These are phyloP conservation scores for Coemansia sp. DNA, from an alignment of 192 early-diverging fungal genomes.

Conservation along the genomic window DNA sequence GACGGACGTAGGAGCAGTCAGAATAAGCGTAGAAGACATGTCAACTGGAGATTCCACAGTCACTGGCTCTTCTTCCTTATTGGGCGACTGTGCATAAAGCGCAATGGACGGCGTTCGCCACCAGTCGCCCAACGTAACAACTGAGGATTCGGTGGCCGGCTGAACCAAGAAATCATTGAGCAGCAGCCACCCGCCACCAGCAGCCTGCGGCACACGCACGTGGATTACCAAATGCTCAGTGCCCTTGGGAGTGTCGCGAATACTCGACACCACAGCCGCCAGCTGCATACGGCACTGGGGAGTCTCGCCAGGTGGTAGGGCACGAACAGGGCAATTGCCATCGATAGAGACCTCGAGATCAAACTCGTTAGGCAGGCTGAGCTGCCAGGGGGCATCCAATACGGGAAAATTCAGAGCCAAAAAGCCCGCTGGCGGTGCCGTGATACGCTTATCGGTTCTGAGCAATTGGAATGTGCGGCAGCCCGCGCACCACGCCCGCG, in stretches of 20 bases:
- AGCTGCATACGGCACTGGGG: constrained; percentile 15
- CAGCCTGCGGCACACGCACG: constrained; percentile 21
- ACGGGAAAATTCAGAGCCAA: constrained; percentile 78
- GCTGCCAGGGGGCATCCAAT: not conserved
- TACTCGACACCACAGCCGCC: constrained; percentile 39
- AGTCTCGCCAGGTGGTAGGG: not conserved
- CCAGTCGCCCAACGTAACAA: constrained; percentile 25
- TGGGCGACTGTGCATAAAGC: constrained; percentile 14
- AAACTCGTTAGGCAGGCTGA: not conserved
- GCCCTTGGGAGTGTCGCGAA: constrained; percentile 39
- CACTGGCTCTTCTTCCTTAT: not conserved
- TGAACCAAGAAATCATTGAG: constrained; percentile 97
- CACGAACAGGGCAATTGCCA: constrained; percentile 11
- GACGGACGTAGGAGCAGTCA: constrained; percentile 25
- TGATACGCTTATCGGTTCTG: constrained; percentile 67
- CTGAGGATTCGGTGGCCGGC: constrained; percentile 47
- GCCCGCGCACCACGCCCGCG: constrained; percentile 76
- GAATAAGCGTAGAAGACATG: constrained; percentile 18
- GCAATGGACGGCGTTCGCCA: constrained; percentile 43
- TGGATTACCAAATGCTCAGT: constrained; percentile 49
- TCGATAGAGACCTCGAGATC: not conserved
- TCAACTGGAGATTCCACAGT: not conserved
- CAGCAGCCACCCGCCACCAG: constrained; percentile 64
- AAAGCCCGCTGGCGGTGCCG: constrained; percentile 62
- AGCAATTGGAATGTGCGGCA: constrained; percentile 85